Base-by-base conservation (phyloP, 2,329 filamentous ascomycete species). In the Nectriaceae sp. region DNA sequence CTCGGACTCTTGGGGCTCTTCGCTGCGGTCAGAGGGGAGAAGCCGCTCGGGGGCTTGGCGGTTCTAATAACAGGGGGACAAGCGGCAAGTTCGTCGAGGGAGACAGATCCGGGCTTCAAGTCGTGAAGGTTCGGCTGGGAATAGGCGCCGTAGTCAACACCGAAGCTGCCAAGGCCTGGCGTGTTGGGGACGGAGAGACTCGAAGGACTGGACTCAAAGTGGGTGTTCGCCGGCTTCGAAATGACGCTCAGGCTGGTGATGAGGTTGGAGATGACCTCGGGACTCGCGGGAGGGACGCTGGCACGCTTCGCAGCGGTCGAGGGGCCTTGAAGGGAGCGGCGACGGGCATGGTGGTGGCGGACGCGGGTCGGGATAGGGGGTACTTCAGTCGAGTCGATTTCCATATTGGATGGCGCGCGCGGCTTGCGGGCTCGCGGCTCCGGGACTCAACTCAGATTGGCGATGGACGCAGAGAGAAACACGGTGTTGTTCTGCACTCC, bases 31-130 rank as follows among this genome's bases (percentile, higher is more conserved):
- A 89, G 71, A 16, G 84, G 72, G 10, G 88, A 91, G 60, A 85
- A 83, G 45, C 88, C 89, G 42, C 88, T 90, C 1, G 89, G 89
- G 6, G 86, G 87, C 67, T 92, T 92, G 24, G 90, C 83, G 24
- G 92, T 96, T 55, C 87, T 85, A 59, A 95, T 81, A 46, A 93
- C 81, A 16, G 91, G 90, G 11, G 90, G 73, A 40, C 75, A 73
- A 19, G 83, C 83, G 22, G 83, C 78, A 38, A 85, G 71, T 46
- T 86, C 80, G 69, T 85, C 78, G 55, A 85, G 69, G 11, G 78
- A 74, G 5, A 74, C 59, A 37, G 61, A 61, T 29, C 77, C 74
- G 41, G 80, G 74, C 38, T 73, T 63, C 11, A 77, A 62, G 16
- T 81, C 75, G 44, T 76, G 75, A 24, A 76, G 70, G 16, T 75